phyloP scores from a whole-genome alignment of 208 protist genomes.

The Acanthamoeba royreba region DNA sequence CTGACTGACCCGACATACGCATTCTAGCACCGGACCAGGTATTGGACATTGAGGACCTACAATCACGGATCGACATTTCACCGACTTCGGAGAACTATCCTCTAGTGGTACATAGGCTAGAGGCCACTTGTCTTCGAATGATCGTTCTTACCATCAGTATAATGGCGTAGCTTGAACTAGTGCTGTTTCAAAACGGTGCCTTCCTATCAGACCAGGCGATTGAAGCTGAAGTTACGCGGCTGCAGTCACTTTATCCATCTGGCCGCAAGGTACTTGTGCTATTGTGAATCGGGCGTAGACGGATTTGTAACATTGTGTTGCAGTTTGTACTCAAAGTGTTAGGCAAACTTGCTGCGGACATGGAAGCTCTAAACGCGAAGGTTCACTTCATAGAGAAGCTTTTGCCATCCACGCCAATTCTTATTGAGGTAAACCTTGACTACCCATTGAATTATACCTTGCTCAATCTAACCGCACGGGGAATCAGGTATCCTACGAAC shows the following conservation, averaged over 20 bases:
- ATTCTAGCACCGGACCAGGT: neutral
- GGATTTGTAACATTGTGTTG: neutral
- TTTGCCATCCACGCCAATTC: neutral
- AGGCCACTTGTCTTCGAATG: too few relatives aligned
- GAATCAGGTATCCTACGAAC: conserved; percentile 20
- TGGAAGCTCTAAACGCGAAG: conserved; percentile 17
- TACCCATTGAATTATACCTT: neutral
- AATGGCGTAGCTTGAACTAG: neutral
- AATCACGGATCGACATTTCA: neutral
- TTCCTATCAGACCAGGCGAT: conserved; percentile 10
- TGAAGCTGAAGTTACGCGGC: neutral
- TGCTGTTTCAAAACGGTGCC: neutral
- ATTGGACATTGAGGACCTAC: conserved; percentile 33
- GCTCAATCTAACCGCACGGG: too few relatives aligned
- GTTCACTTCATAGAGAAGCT: conserved; percentile 2
- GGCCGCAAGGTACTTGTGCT: neutral
- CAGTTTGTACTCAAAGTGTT: conserved; percentile 33
- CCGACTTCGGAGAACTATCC: neutral
- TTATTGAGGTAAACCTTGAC: neutral
- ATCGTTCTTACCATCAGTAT: neutral
- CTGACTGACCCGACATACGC: neutral
- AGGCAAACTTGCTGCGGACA: conserved; percentile 9
- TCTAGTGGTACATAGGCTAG: neutral
- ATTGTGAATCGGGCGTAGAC: neutral
- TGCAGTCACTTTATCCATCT: neutral